A percentile compares a stretch with the other conserved stretches of the same genome.
phyloP scores from a whole-genome alignment of 164 flowering plant species.

The grape (Vitis vinifera) region ASM3070453v1 NC_081820.1:26226001-26226500 shows the following conservation, averaged over 20 bases:
- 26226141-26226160: too few species aligned
- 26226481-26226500: constrained; percentile 47
- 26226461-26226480: constrained; percentile 34
- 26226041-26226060: too few species aligned
- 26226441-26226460: constrained; percentile 61
- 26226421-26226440: constrained; percentile 66
- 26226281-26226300: constrained; percentile 83
- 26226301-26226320: constrained; percentile 93
- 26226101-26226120: too few species aligned
- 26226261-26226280: constrained; percentile 47
- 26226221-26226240: too few species aligned
- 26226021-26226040: too few species aligned
- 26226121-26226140: too few species aligned
- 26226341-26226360: constrained; percentile 80
- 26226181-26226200: not conserved
- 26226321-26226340: constrained; percentile 99
- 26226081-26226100: too few species aligned
- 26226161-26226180: too few species aligned
- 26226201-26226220: not conserved
- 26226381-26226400: constrained; percentile 64
- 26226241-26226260: not conserved
- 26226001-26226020: too few species aligned
- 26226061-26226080: too few species aligned
- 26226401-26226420: constrained; percentile 56
- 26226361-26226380: constrained; percentile 94